Evolutionary conservation across 495 filamentous ascomycete species (phyloP), one percentile per base, ranked within the genome.

Genomic region (Annulohypoxylon bovei): DNA sequence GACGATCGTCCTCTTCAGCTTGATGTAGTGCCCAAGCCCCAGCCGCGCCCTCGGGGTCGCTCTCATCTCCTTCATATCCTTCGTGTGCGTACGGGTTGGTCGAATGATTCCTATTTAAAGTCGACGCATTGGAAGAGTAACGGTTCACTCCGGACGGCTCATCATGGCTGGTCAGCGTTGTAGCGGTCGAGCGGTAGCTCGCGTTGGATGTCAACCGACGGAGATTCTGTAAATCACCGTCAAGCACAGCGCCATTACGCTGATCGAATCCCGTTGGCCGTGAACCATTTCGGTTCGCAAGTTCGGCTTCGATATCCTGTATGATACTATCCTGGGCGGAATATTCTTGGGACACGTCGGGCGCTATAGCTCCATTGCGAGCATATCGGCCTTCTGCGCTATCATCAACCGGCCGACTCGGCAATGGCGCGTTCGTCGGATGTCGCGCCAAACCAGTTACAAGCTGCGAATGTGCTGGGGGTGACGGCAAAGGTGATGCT

Each of bases 41-140:
- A 25, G 92, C 93, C 20, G 91, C 91, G 25, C 93, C 95, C 78
- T 99, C 95, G 0, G 93, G 88, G 68, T 99, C 95, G 72, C 93
- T 97, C 27, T 93, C 92, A 65, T 95, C 84, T 27, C 79, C 80
- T 6, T 79, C 80, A 16, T 81, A 78, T 64, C 77, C 71, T 40
- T 78, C 77, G 4, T 76, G 75, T 1, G 80, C 46, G 30, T 73
- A 67, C 7, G 70, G 66, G 50, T 75, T 76, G 23, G 67, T 74
- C 11, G 74, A 76, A 59, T 78, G 73, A 50, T 83, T 83, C 28
- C 77, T 77, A 56, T 80, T 82, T 30, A 84, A 49, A 3, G 84
- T 84, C 4, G 84, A 83, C 5, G 85, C 83, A 52, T 81, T 83
- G 2, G 85, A 87, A 0, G 79, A 78, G 67, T 81, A 81, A 9